Conservation (phyloP, 2,329 filamentous ascomycete genomes). For the Fusarium sp. region DNA sequence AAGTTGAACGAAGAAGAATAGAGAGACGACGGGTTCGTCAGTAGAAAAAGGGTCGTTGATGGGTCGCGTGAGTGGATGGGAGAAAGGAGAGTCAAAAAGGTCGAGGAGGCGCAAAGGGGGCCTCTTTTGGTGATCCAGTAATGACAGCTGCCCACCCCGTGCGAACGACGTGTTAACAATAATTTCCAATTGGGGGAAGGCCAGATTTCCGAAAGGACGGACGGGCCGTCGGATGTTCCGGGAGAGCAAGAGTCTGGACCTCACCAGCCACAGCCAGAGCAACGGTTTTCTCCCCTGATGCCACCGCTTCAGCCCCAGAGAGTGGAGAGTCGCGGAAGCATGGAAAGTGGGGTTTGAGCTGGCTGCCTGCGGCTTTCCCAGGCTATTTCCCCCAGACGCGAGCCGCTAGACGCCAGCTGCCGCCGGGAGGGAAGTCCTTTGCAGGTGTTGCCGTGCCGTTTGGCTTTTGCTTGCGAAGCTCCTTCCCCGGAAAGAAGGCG, state of each 20-base stretch:
- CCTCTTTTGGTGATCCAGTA: slow-evolving; percentile 32
- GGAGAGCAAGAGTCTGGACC: background rate
- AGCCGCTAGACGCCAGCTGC: slow-evolving; percentile 38
- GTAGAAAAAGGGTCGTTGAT: slow-evolving; percentile 25
- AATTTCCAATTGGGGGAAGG: slow-evolving; percentile 36
- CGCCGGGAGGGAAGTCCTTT: slow-evolving; percentile 5
- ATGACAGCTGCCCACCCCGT: slow-evolving; percentile 33
- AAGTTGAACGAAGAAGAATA: slow-evolving; percentile 6
- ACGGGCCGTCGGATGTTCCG: slow-evolving; percentile 30
- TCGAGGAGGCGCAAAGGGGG: slow-evolving; percentile 34
- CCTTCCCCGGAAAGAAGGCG: slow-evolving; percentile 33
- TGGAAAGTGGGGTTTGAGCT: background rate
- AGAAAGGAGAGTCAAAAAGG: slow-evolving; percentile 36
- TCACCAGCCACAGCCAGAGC: background rate
- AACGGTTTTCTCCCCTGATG: background rate
- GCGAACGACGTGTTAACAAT: slow-evolving; percentile 41
- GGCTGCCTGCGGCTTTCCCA: slow-evolving; percentile 25
- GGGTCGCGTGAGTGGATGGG: slow-evolving; percentile 20
- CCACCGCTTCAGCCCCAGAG: background rate
- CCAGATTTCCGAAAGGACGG: slow-evolving; percentile 14
- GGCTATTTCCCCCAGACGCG: slow-evolving; percentile 38
- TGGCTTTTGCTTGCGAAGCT: slow-evolving; percentile 42
- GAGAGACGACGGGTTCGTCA: slow-evolving; percentile 10
- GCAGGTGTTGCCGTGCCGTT: slow-evolving; percentile 1
- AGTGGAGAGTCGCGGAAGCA: slow-evolving; percentile 13